Conservation (phyloP, 2,329 filamentous ascomycete genomes). For the Ophidiomyces ophidiicola region DNA sequence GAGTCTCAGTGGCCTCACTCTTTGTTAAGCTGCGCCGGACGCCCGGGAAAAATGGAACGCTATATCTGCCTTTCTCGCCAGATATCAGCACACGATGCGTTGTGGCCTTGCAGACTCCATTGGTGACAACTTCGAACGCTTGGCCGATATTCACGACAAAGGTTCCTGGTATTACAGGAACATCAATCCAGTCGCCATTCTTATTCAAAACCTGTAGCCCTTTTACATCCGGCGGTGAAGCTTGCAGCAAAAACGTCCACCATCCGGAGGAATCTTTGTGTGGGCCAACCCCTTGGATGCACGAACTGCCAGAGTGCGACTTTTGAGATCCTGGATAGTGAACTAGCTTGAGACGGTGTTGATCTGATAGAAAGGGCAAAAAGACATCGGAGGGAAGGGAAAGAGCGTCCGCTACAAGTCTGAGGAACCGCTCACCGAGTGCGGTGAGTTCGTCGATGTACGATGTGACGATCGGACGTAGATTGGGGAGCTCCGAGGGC, state of each 20-base stretch:
- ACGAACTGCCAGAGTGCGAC: background rate
- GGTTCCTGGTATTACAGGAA: slow-evolving; percentile 27
- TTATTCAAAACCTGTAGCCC: slow-evolving; percentile 36
- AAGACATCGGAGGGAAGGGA: slow-evolving; percentile 39
- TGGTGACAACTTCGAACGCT: slow-evolving; percentile 33
- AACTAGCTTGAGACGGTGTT: slow-evolving; percentile 49
- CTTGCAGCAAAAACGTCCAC: slow-evolving; percentile 53
- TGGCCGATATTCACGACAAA: slow-evolving; percentile 37
- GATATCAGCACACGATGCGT: slow-evolving; percentile 34
- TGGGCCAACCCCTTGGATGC: slow-evolving; percentile 45
- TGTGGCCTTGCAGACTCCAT: slow-evolving; percentile 35
- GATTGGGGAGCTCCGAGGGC: slow-evolving; percentile 28
- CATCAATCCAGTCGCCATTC: slow-evolving; percentile 33
- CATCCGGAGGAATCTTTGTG: slow-evolving; percentile 53
- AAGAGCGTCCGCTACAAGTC: slow-evolving; percentile 46
- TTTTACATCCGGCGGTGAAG: slow-evolving; percentile 39
- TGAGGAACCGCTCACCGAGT: slow-evolving; percentile 43
- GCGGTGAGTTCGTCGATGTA: slow-evolving; percentile 43
- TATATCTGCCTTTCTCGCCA: slow-evolving; percentile 34
- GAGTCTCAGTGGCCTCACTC: slow-evolving; percentile 29
- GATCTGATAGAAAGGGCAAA: slow-evolving; percentile 42
- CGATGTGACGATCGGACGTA: slow-evolving; percentile 31
- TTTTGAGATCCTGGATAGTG: slow-evolving; percentile 37
- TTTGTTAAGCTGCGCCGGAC: slow-evolving; percentile 38
- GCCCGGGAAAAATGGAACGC: slow-evolving; percentile 39